Evolutionary conservation across 2,329 filamentous ascomycete genomes (phyloP), one percentile per base, ranked within the genome.

Genomic region (Metarhizium album): DNA sequence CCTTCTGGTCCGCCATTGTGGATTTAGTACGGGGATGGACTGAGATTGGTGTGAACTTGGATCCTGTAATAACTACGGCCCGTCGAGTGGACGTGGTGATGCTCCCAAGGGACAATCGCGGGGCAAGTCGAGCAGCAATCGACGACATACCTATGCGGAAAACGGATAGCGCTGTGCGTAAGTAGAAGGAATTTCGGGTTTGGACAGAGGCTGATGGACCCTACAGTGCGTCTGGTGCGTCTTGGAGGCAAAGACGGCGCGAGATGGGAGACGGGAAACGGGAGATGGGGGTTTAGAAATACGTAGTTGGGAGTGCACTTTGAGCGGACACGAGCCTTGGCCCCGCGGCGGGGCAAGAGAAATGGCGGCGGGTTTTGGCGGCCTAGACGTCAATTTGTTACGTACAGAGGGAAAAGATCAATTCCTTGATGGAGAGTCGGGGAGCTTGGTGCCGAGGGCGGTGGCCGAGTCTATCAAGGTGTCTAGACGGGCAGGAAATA

Each of bases 1-100:
- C 69, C 58, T 67, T 67, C 62, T 71, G 72, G 62, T 74, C 70
- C 51, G 73, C 68, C 67, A 73, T 74, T 54, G 62, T 71, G 63
- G 69, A 64, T 59, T 63, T 59, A 53, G 63, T 51, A 58, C 65
- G 59, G 58, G 53, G 50, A 54, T 51, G 47, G 57, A 54, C 52
- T 62, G 60, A 46, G 53, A 53, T 55, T 52, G 55, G 59, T 61
- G 65, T 68, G 60, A 67, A 66, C 52, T 53, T 58, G 45, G 56
- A 53, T 50, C 50, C 47, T 35, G 46, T 16, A 46, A 51, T 16
- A 46, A 51, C 43, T 47, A 45, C 45, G 9, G 42, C 42, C 29
- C 45, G 51, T 35, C 47, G 52, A 46, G 45, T 33, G 18, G 52
- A 46, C 13, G 46, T 42, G 40, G 47, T 37, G 37, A 50, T 40